Conservation (phyloP, 1,284 basidiomycete species). For the Rhodotorula sp. region DNA sequence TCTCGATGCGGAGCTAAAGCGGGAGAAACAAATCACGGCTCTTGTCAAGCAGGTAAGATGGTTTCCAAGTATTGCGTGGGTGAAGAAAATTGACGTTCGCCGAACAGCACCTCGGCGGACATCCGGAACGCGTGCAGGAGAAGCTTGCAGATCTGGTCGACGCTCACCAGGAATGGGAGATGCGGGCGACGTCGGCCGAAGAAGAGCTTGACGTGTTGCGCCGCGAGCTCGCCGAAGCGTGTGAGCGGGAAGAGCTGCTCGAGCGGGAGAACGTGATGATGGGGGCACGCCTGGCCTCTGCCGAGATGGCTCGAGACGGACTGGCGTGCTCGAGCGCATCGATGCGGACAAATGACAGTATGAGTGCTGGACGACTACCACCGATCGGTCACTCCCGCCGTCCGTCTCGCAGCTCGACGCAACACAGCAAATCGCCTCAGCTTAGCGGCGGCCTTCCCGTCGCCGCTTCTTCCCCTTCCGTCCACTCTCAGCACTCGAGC, state of each 20-base stretch:
- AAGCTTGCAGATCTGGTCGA: conserved; percentile 21
- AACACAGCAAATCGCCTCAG: background rate
- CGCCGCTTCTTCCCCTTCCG: background rate
- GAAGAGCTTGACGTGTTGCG: conserved; percentile 10
- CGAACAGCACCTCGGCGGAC: conserved; percentile 19
- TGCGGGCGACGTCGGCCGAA: background rate
- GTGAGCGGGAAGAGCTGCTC: conserved; percentile 13
- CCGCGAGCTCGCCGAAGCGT: conserved; percentile 1
- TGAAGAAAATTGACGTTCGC: background rate
- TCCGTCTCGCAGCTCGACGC: background rate
- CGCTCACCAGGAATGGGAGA: conserved; percentile 17
- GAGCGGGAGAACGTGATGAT: conserved; percentile 19
- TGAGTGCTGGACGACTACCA: too few relatives aligned
- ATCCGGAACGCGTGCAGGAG: conserved; percentile 9
- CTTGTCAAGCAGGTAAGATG: background rate
- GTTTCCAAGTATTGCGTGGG: too few relatives aligned
- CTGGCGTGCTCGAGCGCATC: background rate
- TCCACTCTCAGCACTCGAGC: background rate
- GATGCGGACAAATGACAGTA: too few relatives aligned
- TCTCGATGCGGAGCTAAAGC: conserved; percentile 9
- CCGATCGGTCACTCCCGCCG: too few relatives aligned
- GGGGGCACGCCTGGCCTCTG: conserved; percentile 12
- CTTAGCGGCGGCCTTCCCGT: background rate
- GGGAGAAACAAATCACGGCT: background rate
- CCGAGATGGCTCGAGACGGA: background rate